Percentiles rank a stretch among this genome's conserved stretches.
Conservation (phyloP, 306 rosid species). For the Rubus idaeus region DNA sequence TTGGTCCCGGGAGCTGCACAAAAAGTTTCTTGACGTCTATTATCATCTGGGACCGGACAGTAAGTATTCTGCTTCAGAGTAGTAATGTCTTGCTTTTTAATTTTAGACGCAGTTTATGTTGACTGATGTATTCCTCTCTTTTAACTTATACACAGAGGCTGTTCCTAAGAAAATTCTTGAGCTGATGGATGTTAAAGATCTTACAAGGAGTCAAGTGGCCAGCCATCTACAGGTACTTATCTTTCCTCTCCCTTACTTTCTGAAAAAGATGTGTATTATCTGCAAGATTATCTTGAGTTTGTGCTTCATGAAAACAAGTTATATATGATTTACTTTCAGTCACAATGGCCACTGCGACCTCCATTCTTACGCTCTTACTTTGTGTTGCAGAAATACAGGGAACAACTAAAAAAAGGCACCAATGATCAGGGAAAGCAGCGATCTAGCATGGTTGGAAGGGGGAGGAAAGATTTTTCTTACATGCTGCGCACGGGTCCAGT, state of each 20-base stretch:
- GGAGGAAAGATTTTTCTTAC: constrained; percentile 49
- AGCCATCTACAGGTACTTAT: constrained; percentile 81
- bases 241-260: constrained; percentile 9
- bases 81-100: background rate
- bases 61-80: constrained; percentile 36
- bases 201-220: constrained; percentile 80
- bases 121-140: constrained; percentile 13
- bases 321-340: background rate
- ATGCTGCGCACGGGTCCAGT: constrained; percentile 30
- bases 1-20: constrained; percentile 68
- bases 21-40: constrained; percentile 62
- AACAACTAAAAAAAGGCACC: constrained; percentile 41
- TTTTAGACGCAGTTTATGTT: background rate
- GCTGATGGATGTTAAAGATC: constrained; percentile 81
- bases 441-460: constrained; percentile 37
- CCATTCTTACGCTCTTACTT: constrained; percentile 11
- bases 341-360: background rate
- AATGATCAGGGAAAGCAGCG: background rate
- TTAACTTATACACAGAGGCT: constrained; percentile 57
- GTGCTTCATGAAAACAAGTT: background rate
- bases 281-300: background rate
- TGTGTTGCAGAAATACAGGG: constrained; percentile 64
- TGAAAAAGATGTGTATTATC: background rate
- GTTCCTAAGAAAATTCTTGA: constrained; percentile 77
- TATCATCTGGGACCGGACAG: constrained; percentile 65